Evolutionary conservation across 768 basidiomycete genomes (phyloP), one percentile per base, ranked within the genome.

Genomic region (Russula brevipes): DNA sequence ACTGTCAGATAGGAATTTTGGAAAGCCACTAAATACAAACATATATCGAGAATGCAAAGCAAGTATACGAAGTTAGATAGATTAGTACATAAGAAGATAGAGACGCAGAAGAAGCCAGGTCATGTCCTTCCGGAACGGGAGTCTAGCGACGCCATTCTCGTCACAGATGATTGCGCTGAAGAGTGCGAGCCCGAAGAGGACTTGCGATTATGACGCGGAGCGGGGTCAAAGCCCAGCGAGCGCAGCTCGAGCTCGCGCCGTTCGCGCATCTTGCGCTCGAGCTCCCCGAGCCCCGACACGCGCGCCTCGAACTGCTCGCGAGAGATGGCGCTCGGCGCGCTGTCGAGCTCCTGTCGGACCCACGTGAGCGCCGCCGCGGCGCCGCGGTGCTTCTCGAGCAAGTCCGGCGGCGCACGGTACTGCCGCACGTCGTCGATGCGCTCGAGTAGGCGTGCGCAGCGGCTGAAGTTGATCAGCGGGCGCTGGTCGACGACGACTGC

Each of bases 381-480:
- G 39, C 54, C 5, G 30, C 17, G 30, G 24, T 24, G 24, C 24
- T 24, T 24, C 24, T 24, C 53, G 5, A 76, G 75, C 16, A 77
- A 62, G 57, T 74, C 70, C 9, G 46, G 19, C 4, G 78, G 75
- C 2, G 76, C 70, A 46, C 69, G 66, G 66, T 73, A 75, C 39
- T 71, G 71, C 6, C 72, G 57, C 8, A 77, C 65, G 33, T 74
- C 73, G 50, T 71, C 73, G 50, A 80, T 69, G 19, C 73, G 73
- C 14, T 75, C 71, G 58, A 75, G 75, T 52, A 79, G 77, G 41
- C 73, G 71, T 56, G 69, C 51, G 60, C 78, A 80, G 46, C 78
- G 76, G 54, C 72, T 63, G 55, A 78, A 81, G 69, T 81, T 80
- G 71, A 82, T 78, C 52, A 80, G 68, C 1, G 70, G 68, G 16